Evolutionary conservation across 1,139 yeast species (phyloP).

Genomic region (Ogataea hybrid): DNA sequence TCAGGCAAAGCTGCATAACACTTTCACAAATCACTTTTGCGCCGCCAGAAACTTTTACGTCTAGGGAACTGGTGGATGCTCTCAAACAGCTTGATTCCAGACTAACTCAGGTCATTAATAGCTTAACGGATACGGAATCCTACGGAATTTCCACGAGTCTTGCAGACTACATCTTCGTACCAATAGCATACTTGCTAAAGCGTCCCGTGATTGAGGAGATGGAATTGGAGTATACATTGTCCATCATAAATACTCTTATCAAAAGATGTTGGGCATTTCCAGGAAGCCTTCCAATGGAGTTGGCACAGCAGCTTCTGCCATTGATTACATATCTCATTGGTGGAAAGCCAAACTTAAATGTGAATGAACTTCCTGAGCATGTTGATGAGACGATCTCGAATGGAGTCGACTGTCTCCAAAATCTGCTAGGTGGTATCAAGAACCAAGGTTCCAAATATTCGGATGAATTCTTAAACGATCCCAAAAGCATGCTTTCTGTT

Average conservation of each 20-base stretch:
- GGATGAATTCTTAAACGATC: constrained; percentile 36
- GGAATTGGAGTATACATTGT: constrained; percentile 42
- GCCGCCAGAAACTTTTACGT: constrained; percentile 32
- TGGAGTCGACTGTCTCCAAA: constrained; percentile 39
- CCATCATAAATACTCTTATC: constrained; percentile 41
- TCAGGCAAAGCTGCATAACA: constrained; percentile 40
- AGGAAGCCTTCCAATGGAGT: constrained; percentile 36
- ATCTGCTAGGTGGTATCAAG: constrained; percentile 31
- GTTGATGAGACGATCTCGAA: constrained; percentile 43
- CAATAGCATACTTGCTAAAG: constrained; percentile 51
- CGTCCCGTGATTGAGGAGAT: constrained; percentile 40
- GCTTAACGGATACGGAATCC: background rate
- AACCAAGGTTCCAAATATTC: constrained; percentile 29
- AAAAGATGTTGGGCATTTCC: constrained; percentile 45
- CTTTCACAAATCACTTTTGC: constrained; percentile 43
- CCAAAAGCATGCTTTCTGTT: constrained; percentile 39
- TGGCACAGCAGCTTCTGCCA: constrained; percentile 51
- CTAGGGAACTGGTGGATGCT: constrained; percentile 31
- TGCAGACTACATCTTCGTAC: constrained; percentile 64
- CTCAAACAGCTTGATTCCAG: constrained; percentile 33
- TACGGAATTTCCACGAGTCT: constrained; percentile 36
- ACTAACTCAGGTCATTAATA: constrained; percentile 20
- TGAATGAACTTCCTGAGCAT: constrained; percentile 8
- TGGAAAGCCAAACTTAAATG: constrained; percentile 35
- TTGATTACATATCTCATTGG: constrained; percentile 47